Evolutionary conservation across 1,284 basidiomycete genomes (phyloP).

Genomic region (Melampsora abietis-canadensis): DNA sequence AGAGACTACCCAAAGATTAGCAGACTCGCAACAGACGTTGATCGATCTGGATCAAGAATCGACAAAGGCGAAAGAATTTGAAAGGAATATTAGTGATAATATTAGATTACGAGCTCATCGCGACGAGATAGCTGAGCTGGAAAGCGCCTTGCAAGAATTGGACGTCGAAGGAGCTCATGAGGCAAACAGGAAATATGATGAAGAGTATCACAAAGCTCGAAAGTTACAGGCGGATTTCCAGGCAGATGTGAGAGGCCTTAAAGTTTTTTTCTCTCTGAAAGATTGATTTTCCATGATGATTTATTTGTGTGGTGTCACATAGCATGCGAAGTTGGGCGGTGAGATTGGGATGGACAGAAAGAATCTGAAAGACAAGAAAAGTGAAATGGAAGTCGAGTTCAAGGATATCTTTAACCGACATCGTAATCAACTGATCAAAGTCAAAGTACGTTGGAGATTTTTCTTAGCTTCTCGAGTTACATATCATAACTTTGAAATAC

Average conservation of each 20-base stretch:
- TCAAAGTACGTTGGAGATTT: conserved; percentile 65
- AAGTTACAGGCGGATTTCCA: conserved; percentile 59
- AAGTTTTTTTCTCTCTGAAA: conserved; percentile 32
- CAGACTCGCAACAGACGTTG: conserved; percentile 9
- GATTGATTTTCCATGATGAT: neutral
- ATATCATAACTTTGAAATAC: conserved; percentile 29
- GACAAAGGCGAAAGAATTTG: conserved; percentile 53
- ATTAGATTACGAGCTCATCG: conserved; percentile 70
- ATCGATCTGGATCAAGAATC: conserved; percentile 51
- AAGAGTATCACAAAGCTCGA: conserved; percentile 68
- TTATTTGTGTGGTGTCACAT: neutral
- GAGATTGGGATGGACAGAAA: conserved; percentile 73
- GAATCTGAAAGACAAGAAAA: conserved; percentile 66
- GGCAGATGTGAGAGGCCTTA: conserved; percentile 60
- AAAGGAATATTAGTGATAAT: conserved; percentile 76
- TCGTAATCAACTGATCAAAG: conserved; percentile 84
- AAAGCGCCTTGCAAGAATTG: conserved; percentile 68
- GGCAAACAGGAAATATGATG: conserved; percentile 76
- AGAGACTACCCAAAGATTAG: conserved; percentile 9
- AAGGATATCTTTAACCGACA: conserved; percentile 81
- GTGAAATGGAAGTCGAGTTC: conserved; percentile 75
- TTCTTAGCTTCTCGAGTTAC: neutral
- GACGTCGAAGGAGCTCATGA: conserved; percentile 78
- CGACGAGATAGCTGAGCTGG: conserved; percentile 65
- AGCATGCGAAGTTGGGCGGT: conserved; percentile 78